Evolutionary conservation across 768 basidiomycete genomes (phyloP), one percentile per base, ranked within the genome.

Genomic region (Suillus paluster): DNA sequence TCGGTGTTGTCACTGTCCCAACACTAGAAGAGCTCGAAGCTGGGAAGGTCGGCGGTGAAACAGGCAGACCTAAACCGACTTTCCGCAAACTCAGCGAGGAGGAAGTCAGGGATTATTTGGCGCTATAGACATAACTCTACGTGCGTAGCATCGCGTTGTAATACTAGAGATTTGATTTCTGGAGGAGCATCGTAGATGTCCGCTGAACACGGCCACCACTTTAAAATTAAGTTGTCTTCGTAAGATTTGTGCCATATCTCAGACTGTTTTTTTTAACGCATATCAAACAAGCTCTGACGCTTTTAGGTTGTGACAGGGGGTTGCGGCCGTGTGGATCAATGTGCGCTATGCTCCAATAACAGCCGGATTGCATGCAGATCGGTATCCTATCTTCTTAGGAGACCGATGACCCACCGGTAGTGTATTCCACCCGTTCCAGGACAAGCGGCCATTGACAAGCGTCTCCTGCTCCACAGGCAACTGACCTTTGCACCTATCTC

Each of bases 1-100:
- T 99, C 57, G 97, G 97, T 38, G 89, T 99, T 44, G 86, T 99
- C 66, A 97, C 95, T 55, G 91, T 96, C 17, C 94, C 95, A 9
- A 91, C 90, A 14, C 71, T 77, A 23, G 83, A 83, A 52, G 81
- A 83, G 65, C 72, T 84, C 61, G 79, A 81, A 64, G 86, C 84
- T 44, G 89, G 86, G 48, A 88, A 89, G 78, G 80, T 89, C 67
- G 87, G 88, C 49, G 85, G 83, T 58, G 84, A 80, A 68, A 89
- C 85, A 25, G 88, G 84, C 49, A 83, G 91, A 59, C 87, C 87
- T 38, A 91, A 85, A 74, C 91, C 96, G 21, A 92, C 94, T 23
- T 99, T 99, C 81, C 84, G 97, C 74, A 98, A 97, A 78, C 78
- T 99, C 71, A 89, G 88, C 23, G 97, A 99, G 80, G 94, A 97